Base-by-base conservation (phyloP, 2,329 filamentous ascomycete species). In the Hymenoscyphus fructigenus region DNA sequence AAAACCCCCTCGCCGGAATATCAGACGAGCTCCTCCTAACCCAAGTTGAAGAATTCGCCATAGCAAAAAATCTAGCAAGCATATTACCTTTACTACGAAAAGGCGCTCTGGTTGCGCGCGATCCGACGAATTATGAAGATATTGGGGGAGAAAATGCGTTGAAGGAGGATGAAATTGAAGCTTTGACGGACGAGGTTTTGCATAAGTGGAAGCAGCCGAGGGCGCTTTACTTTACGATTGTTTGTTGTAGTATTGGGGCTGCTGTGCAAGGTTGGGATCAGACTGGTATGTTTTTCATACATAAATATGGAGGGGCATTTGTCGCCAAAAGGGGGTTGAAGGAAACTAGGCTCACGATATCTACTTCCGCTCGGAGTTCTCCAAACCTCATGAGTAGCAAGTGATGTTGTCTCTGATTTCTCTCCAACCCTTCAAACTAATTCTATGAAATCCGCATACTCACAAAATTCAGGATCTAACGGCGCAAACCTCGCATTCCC, bases 91-190 rank as follows among this genome's bases (percentile, higher is more conserved):
- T 89, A 17, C 81, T 93, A 60, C 81, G 84, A 60, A 89, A 88
- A 71, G 91, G 90, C 38, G 91, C 91, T 3, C 81, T 94, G 12
- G 84, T 93, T 20, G 91, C 91, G 2, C 89, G 91, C 75, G 86
- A 89, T 69, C 90, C 90, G 0, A 78, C 79, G 9, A 80, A 82
- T 34, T 91, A 84, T 74, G 88, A 91, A 64, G 79, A 82, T 38
- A 82, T 92, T 50, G 76, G 74, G 2, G 83, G 84, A 69, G 78
- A 83, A 60, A 78, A 84, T 60, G 83, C 85, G 12, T 82, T 93
- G 1, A 78, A 81, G 62, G 82, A 88, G 17, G 79, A 80, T 0
- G 89, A 91, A 73, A 84, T 87, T 65, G 78, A 82, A 23, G 81
- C 80, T 14, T 81, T 94, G 20, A 79, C 80, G 50, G 80, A 87